phyloP scores from a whole-genome alignment of 371 early-diverging fungal species.

The Fennellomyces sp. region DNA sequence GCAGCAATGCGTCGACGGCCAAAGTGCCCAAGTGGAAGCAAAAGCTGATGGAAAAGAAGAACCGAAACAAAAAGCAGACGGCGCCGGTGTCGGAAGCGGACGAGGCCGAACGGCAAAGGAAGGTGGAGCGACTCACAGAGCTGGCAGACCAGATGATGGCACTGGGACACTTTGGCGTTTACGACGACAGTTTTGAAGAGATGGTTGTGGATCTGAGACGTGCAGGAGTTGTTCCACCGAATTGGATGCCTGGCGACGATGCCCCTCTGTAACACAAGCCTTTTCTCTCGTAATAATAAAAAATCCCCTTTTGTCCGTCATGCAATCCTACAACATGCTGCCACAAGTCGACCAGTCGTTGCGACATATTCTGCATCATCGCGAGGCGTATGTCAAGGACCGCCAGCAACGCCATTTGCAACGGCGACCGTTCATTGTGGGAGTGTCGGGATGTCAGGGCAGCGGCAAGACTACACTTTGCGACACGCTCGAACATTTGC shows the following conservation, averaged over 20 bases:
- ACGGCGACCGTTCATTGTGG: conserved; percentile 65
- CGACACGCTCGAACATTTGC: conserved; percentile 44
- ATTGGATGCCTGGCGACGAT: conserved; percentile 55
- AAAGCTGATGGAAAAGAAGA: conserved; percentile 64
- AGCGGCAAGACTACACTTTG: conserved; percentile 80
- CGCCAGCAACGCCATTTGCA: conserved; percentile 17
- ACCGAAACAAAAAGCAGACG: conserved; percentile 44
- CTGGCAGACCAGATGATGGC: conserved; percentile 79
- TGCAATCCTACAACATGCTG: conserved; percentile 26
- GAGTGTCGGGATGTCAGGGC: conserved; percentile 81
- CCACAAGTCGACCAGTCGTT: conserved; percentile 46
- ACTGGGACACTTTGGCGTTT: conserved; percentile 70
- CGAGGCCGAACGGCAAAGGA: conserved; percentile 41
- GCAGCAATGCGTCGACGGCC: conserved; percentile 52
- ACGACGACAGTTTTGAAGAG: conserved; percentile 79
- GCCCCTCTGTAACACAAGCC: not conserved
- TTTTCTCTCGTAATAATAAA: conserved; percentile 1
- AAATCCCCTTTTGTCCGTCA: not conserved
- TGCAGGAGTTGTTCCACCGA: conserved; percentile 60
- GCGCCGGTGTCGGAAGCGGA: conserved; percentile 32
- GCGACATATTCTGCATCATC: conserved; percentile 43
- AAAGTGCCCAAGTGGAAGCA: conserved; percentile 57
- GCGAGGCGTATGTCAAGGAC: conserved; percentile 24
- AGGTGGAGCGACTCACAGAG: conserved; percentile 71
- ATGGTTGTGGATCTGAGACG: conserved; percentile 70